A percentile compares a stretch with the other conserved stretches of the same genome.
These are phyloP conservation scores for Talaromyces sp. DNA, from an alignment of 2,329 filamentous ascomycete genomes.

Conservation along the genomic window DNA sequence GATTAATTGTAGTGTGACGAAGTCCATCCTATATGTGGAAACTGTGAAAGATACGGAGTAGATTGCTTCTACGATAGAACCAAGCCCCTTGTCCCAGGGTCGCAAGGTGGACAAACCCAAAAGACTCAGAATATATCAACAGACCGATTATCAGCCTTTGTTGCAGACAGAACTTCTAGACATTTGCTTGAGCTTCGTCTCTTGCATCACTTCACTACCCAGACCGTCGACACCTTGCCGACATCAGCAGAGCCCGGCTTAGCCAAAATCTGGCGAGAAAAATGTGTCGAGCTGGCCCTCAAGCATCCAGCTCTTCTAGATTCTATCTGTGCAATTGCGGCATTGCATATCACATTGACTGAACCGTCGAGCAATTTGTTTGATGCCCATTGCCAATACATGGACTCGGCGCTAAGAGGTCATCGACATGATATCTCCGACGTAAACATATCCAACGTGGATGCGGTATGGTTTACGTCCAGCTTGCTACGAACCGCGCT, in stretches of 20 bases:
- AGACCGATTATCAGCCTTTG: background rate
- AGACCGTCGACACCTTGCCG: slow-evolving; percentile 13
- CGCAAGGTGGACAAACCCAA: background rate
- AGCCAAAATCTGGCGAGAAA: slow-evolving; percentile 15
- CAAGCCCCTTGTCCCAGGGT: background rate
- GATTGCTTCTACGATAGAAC: slow-evolving; percentile 22
- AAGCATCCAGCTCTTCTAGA: slow-evolving; percentile 15
- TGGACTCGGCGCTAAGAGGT: slow-evolving; percentile 13
- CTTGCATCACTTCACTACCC: slow-evolving; percentile 15
- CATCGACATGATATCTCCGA: slow-evolving; percentile 16
- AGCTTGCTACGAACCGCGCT: slow-evolving; percentile 13
- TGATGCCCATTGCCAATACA: slow-evolving; percentile 14
- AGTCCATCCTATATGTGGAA: slow-evolving; percentile 21
- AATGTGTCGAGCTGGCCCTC: slow-evolving; percentile 1
- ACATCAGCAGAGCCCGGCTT: slow-evolving; percentile 13
- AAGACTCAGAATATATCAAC: background rate
- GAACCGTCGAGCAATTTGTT: slow-evolving; percentile 9
- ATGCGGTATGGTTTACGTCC: slow-evolving; percentile 19
- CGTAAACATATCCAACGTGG: slow-evolving; percentile 8
- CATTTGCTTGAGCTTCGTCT: slow-evolving; percentile 22
- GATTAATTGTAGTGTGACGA: slow-evolving; percentile 21
- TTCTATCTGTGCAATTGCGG: slow-evolving; percentile 13
- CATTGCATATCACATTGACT: slow-evolving; percentile 15
- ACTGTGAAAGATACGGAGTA: slow-evolving; percentile 20
- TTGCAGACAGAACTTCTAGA: slow-evolving; percentile 3